These are phyloP conservation scores for Astrephomene gubernaculifera DNA, from an alignment of 139 green algal species.

Conservation along the genomic window DNA sequence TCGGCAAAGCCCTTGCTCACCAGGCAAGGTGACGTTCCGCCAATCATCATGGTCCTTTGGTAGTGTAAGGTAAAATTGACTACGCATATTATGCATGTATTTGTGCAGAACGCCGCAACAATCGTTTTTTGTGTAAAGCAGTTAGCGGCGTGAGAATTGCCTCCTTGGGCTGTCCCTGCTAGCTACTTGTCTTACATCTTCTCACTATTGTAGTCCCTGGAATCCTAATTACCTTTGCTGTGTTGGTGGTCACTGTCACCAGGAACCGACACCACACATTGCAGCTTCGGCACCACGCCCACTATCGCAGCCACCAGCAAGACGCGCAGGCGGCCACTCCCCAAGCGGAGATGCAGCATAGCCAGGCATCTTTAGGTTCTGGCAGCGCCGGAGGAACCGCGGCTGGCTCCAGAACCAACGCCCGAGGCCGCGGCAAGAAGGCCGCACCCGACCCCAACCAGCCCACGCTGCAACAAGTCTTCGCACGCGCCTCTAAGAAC, in stretches of 20 bases:
- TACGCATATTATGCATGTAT: no score
- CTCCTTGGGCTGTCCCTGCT: no score
- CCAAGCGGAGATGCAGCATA: background rate
- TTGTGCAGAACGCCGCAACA: no score
- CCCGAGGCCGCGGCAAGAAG: background rate
- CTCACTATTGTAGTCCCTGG: no score
- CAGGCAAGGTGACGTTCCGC: background rate
- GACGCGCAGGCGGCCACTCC: background rate
- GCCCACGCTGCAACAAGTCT: conserved; percentile 12
- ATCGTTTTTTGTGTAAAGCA: no score
- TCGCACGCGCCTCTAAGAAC: background rate
- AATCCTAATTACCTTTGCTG: no score
- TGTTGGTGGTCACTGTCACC: no score
- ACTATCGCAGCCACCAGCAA: background rate
- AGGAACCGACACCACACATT: no score
- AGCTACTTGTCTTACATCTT: no score
- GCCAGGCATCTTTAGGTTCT: background rate
- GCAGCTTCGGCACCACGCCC: background rate
- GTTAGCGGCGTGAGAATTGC: no score
- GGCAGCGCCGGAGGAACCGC: background rate
- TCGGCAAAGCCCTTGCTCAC: background rate
- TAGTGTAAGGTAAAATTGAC: no score
- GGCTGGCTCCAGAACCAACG: background rate
- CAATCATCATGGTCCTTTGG: no score
- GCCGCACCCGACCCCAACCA: background rate